Conservation (phyloP, 208 protist species). For the Leishmania amazonensis region DNA sequence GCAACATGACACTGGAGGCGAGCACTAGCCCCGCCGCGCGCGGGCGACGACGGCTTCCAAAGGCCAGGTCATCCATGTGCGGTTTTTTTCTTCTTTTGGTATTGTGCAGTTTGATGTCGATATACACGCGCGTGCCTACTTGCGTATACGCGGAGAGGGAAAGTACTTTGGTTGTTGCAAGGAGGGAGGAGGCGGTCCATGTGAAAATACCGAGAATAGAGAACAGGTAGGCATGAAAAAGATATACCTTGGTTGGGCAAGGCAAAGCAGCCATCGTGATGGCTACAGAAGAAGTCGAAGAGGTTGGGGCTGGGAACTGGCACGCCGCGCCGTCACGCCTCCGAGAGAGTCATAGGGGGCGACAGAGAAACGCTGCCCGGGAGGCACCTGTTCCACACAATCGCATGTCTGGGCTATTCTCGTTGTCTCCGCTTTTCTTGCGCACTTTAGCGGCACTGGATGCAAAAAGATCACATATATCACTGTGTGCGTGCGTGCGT, state of each 20-base stretch:
- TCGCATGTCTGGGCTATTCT: too few relatives aligned
- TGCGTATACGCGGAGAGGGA: background rate
- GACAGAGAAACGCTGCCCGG: too few relatives aligned
- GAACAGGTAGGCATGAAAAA: background rate
- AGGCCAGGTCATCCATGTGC: background rate
- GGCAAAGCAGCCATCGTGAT: background rate
- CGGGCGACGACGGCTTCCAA: background rate
- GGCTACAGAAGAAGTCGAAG: background rate
- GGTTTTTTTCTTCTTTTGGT: background rate
- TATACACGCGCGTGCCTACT: background rate
- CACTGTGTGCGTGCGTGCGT: too few relatives aligned
- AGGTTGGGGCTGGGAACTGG: background rate
- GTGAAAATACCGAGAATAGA: background rate
- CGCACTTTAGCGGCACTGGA: too few relatives aligned
- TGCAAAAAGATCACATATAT: too few relatives aligned
- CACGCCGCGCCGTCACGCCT: background rate
- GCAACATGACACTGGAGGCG: background rate
- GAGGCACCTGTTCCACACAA: too few relatives aligned
- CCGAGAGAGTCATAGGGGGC: conserved; percentile 5
- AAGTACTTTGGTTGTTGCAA: background rate
- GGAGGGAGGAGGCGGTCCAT: background rate
- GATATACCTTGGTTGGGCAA: background rate
- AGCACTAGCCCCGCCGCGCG: background rate
- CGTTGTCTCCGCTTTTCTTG: too few relatives aligned
- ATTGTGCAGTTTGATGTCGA: background rate